phyloP scores from a whole-genome alignment of 2,329 filamentous ascomycete species.

The Fusarium sp. region DNA sequence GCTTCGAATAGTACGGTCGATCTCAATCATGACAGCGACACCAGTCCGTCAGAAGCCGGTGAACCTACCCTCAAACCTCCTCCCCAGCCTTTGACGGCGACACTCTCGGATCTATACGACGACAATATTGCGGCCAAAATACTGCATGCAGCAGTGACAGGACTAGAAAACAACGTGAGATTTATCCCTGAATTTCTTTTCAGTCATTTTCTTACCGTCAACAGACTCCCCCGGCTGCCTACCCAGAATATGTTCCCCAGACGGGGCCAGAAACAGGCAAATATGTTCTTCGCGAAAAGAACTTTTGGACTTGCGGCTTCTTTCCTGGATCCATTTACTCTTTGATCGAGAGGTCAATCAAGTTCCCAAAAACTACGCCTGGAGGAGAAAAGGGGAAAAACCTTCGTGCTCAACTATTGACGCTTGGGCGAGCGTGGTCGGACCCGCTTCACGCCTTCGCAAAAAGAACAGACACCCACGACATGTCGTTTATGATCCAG shows the following conservation, averaged over 20 bases:
- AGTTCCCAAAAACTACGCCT: constrained; percentile 49
- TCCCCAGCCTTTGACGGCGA: not conserved
- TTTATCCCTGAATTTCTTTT: rapidly evolving
- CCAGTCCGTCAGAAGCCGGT: not conserved
- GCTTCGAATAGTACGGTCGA: constrained; percentile 7
- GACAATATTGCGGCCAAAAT: constrained; percentile 43
- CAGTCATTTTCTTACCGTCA: not conserved
- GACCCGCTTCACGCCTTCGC: constrained; percentile 53
- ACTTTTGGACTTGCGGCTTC: constrained; percentile 59
- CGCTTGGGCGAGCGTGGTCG: constrained; percentile 52
- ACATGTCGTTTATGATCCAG: constrained; percentile 69
- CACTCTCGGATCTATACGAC: constrained; percentile 33
- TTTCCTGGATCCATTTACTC: constrained; percentile 57
- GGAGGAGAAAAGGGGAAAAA: constrained; percentile 26
- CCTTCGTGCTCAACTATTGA: constrained; percentile 41
- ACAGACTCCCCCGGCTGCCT: constrained; percentile 38
- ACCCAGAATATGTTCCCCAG: constrained; percentile 44
- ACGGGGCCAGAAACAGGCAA: constrained; percentile 32
- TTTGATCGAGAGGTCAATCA: constrained; percentile 52
- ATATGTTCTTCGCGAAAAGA: constrained; percentile 41
- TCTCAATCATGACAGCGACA: constrained; percentile 10
- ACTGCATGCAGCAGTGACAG: constrained; percentile 27
- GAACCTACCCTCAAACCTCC: not conserved
- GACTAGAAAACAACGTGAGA: constrained; percentile 33
- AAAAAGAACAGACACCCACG: constrained; percentile 65